Conservation (phyloP, 2,329 filamentous ascomycete genomes). For the Claviceps maximensis region DNA sequence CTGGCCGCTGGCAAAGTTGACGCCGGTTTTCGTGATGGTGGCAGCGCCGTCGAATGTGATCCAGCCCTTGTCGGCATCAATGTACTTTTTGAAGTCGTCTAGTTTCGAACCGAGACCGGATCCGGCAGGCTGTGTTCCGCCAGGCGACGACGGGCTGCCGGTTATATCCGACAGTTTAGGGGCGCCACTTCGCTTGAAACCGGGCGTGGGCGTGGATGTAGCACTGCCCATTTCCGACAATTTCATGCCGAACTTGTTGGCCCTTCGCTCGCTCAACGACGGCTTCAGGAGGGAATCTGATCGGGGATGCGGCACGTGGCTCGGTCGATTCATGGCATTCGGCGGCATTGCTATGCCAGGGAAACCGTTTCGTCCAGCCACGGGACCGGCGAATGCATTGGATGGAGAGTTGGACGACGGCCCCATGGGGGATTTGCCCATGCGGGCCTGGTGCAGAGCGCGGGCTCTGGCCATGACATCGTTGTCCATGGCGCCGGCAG, state of each 20-base stretch:
- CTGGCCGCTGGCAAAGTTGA: constrained; percentile 81
- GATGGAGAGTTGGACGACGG: constrained; percentile 18
- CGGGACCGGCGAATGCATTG: constrained; percentile 19
- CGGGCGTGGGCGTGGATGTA: constrained; percentile 12
- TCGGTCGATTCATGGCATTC: constrained; percentile 27
- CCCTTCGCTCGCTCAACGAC: constrained; percentile 54
- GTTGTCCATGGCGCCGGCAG: constrained; percentile 21
- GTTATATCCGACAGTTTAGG: constrained; percentile 32
- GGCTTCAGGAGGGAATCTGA: constrained; percentile 41
- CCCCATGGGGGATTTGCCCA: constrained; percentile 23
- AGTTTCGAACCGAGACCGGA: constrained; percentile 33
- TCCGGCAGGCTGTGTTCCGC: constrained; percentile 19
- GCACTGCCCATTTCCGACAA: constrained; percentile 38
- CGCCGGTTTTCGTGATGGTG: constrained; percentile 73
- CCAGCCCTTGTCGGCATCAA: constrained; percentile 83
- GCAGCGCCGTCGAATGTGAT: constrained; percentile 90
- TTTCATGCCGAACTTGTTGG: constrained; percentile 40
- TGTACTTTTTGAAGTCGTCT: constrained; percentile 59
- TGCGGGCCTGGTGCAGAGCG: constrained; percentile 32
- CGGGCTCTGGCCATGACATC: constrained; percentile 34
- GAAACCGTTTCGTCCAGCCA: constrained; percentile 28
- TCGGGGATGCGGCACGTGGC: constrained; percentile 34
- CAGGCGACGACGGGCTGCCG: constrained; percentile 9
- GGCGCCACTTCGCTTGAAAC: constrained; percentile 20
- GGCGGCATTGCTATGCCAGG: constrained; percentile 30